Base-by-base conservation (phyloP, 2,329 filamentous ascomycete species). In the Cordyceps tenuipes region DNA sequence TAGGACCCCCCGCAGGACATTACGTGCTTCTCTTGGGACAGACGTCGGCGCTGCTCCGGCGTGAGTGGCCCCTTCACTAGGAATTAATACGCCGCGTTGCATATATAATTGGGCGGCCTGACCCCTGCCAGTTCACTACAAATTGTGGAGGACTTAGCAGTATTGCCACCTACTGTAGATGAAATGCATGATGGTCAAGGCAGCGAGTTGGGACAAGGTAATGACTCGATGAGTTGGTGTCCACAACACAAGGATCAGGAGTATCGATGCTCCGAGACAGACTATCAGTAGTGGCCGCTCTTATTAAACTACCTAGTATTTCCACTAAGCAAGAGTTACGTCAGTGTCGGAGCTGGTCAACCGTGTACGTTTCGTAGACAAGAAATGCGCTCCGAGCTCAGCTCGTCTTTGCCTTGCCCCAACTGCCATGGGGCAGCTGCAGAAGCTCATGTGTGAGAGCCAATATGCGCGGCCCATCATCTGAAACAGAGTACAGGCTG, bases 21-120 rank as follows among this genome's bases (percentile, higher is more conserved):
- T 12, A 59, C 56, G 48, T 59, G 48, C 56, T 58, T 15, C 36
- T 29, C 29, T 52, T 19, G 48, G 48, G 21, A 5, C 26, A 58
- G 48, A 23, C 23, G 17, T 53, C 57, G 49, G 57, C 57, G 57
- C 49, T 59, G 57, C 57, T 23, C 57, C 49, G 57, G 57, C 57
- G 41, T 19, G 19, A 19, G 23, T 36, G 47, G 23, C n/a, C 17
- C 17, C 26, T 39, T 36, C 23, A 23, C 23, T 23, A n/a, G n/a
- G n/a, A n/a, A n/a, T 23, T 23, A 23, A 23, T 23, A 23, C 23
- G 23, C 23, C 23, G n/a, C n/a, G n/a, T n/a, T n/a, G n/a, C n/a
- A n/a, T n/a, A n/a, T n/a, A n/a, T n/a, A n/a, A n/a, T n/a, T n/a
- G n/a, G n/a, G n/a, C n/a, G n/a, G n/a, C n/a, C n/a, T n/a, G n/a